These are phyloP conservation scores for Sporothrix variecibatus DNA, from an alignment of 2,329 filamentous ascomycete species.

Conservation along the genomic window DNA sequence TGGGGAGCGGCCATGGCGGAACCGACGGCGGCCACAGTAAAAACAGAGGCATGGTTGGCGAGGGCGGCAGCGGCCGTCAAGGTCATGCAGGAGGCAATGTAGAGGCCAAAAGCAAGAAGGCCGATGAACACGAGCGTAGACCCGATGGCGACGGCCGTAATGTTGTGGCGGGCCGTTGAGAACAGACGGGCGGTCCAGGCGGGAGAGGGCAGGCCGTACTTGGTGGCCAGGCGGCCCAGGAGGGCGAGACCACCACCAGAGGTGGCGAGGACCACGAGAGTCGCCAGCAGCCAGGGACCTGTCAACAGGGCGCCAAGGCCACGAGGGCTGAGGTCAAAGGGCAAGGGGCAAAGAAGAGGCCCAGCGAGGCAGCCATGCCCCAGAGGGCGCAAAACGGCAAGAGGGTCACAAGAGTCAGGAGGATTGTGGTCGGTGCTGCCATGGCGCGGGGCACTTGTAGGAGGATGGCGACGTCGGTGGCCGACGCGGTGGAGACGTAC, in stretches of 20 bases:
- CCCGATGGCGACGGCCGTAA: constrained; percentile 42
- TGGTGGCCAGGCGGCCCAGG: not conserved
- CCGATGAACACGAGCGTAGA: constrained; percentile 45
- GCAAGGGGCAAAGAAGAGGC: constrained; percentile 50
- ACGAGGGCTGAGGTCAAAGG: constrained; percentile 45
- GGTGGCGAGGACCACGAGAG: constrained; percentile 39
- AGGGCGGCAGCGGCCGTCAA: constrained; percentile 35
- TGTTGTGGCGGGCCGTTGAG: constrained; percentile 36
- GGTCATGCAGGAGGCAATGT: constrained; percentile 39
- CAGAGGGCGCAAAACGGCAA: constrained; percentile 52
- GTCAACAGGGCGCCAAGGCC: constrained; percentile 49
- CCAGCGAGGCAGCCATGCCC: constrained; percentile 49
- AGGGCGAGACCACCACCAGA: constrained; percentile 12
- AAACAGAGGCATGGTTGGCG: constrained; percentile 30
- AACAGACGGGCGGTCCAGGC: not conserved
- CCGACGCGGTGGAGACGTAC: constrained; percentile 41
- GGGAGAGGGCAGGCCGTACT: not conserved
- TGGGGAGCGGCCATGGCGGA: constrained; percentile 10
- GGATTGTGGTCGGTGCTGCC: constrained; percentile 51
- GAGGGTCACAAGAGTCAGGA: constrained; percentile 49
- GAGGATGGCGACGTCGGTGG: constrained; percentile 34
- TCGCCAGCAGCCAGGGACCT: constrained; percentile 47
- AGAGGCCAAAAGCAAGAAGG: constrained; percentile 50
- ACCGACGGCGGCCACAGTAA: constrained; percentile 34
- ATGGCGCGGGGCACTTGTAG: constrained; percentile 53